Conservation (phyloP, 768 basidiomycete species). For the Rhizopogon vinicolor region DNA sequence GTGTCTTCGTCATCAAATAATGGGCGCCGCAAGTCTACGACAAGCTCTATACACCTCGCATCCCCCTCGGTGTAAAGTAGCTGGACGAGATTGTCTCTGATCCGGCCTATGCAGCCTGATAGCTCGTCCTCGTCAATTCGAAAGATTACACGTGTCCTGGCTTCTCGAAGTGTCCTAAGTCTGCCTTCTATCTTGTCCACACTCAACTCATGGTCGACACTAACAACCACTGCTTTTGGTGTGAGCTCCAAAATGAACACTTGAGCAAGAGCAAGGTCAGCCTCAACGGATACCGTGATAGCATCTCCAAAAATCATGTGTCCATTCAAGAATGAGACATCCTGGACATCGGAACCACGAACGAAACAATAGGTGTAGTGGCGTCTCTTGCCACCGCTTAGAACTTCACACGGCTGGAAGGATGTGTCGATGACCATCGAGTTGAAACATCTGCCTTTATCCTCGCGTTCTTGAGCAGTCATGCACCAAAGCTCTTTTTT, state of each 20-base stretch:
- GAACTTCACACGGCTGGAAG: conserved; percentile 22
- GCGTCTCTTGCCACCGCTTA: conserved; percentile 56
- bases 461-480: conserved; percentile 73
- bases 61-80: conserved; percentile 83
- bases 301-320: conserved; percentile 79
- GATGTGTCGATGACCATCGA: conserved; percentile 65
- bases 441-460: conserved; percentile 78
- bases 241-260: conserved; percentile 80
- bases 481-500: conserved; percentile 94
- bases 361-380: conserved; percentile 75
- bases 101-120: conserved; percentile 77
- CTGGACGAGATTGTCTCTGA: conserved; percentile 87
- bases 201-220: conserved; percentile 76
- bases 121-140: conserved; percentile 95
- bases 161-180: conserved; percentile 19
- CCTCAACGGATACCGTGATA: conserved; percentile 83
- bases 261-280: conserved; percentile 73
- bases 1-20: conserved; percentile 42
- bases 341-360: conserved; percentile 22
- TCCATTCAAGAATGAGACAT: conserved; percentile 60
- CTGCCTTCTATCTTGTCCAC: conserved; percentile 41
- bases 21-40: conserved; percentile 79
- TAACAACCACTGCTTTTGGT: conserved; percentile 60
- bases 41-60: conserved; percentile 54
- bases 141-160: conserved; percentile 40